A percentile compares a stretch with the other conserved stretches of the same genome.
phyloP scores from a whole-genome alignment of 352 stramenopile species.

The Globisporangium emineosum region DNA sequence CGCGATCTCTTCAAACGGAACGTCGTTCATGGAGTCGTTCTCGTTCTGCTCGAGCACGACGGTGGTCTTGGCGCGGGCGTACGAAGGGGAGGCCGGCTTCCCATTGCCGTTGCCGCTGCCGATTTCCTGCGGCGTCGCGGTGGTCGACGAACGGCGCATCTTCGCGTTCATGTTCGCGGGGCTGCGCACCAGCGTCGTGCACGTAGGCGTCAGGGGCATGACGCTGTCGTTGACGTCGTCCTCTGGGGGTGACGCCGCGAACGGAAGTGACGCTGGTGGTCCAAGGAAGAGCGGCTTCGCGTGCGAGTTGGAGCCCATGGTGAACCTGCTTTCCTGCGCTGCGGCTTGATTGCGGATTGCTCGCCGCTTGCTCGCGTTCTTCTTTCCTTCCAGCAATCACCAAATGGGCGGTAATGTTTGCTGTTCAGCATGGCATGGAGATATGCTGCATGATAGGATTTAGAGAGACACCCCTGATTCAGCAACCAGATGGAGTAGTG shows the following conservation, averaged over 20 bases:
- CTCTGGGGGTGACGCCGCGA: slow-evolving; percentile 9
- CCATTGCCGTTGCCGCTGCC: neutral
- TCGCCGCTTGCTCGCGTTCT: neutral
- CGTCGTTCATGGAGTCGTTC: slow-evolving; percentile 18
- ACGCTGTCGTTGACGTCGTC: neutral
- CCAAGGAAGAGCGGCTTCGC: neutral
- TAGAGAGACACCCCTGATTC: neutral
- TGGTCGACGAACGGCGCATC: slow-evolving; percentile 1
- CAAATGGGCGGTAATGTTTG: slow-evolving; percentile 5
- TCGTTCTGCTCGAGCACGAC: slow-evolving; percentile 17
- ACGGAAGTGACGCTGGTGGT: slow-evolving; percentile 12
- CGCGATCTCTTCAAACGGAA: slow-evolving; percentile 23
- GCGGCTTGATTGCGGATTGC: neutral
- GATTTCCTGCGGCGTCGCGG: neutral
- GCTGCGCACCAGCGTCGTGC: neutral
- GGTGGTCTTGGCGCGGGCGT: slow-evolving; percentile 13
- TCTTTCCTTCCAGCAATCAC: neutral
- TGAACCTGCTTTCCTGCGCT: neutral
- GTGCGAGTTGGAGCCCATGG: slow-evolving; percentile 7
- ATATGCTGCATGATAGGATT: slow-evolving; percentile 3
- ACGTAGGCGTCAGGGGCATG: slow-evolving; percentile 2
- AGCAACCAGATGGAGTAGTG: neutral
- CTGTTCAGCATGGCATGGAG: neutral
- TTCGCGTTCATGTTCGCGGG: neutral
- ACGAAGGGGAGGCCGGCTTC: neutral